Evolutionary conservation across 1,284 basidiomycete genomes (phyloP), one percentile per base, ranked within the genome.

Genomic region (Fomitopsis betulina): DNA sequence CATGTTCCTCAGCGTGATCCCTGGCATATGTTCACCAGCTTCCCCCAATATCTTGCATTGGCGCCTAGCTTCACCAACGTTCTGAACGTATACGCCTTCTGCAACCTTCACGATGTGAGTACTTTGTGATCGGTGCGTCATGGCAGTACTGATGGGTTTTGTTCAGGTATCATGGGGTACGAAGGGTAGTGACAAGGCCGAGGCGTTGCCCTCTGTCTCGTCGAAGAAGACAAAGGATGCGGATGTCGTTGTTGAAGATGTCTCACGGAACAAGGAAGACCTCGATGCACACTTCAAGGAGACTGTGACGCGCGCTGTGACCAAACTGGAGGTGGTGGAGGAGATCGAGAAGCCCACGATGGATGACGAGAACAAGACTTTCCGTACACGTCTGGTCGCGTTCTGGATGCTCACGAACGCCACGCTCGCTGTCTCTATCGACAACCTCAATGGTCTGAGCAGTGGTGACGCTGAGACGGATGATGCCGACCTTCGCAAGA

Each of bases 1-100:
- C 17, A 21, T n/a, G 17, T 35, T 60, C 40, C 60, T 13, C 63
- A 94, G 90, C 85, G 91, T 60, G 96, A 98, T 75, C 96, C 96
- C 6, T 98, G 96, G 96, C 96, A 98, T 72, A 93, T 99, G 89
- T 85, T 96, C 73, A 94, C 93, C n/a, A 95, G 93, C 68, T 96
- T 98, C 81, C 79, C 90, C 65, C 96, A 97, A 73, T 98, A 97
- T 72, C 77, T 97, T 66, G 85, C 88, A 63, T 73, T 97, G 55
- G 95, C 94, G 17, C 93, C 93, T 0, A 93, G 90, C 65, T 96
- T 96, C 76, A 94, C 89, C 53, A 98, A 97, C 69, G 88, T 97
- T 30, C 83, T 98, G 65, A 97, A 97, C 73, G 93, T 96, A 35
- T 98, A 97, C 69, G 94, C 94, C 0, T 98, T 98, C 79, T 97